A percentile compares a stretch with the other conserved stretches of the same genome.
Conservation (phyloP, 768 basidiomycete species). For the Auricularia sp. region DNA sequence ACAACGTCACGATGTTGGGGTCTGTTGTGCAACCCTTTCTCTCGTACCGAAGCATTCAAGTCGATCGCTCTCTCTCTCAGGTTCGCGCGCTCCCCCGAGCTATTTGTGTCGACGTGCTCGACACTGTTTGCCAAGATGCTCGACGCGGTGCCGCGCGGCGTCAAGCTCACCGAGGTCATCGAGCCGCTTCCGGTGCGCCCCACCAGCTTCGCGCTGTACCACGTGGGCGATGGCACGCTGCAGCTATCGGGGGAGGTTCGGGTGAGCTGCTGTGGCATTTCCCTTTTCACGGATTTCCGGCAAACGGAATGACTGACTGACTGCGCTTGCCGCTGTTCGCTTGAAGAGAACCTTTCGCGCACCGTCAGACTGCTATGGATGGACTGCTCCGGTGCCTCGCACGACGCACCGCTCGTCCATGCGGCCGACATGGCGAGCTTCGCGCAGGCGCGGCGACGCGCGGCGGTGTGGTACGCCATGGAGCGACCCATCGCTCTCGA, state of each 20-base stretch:
- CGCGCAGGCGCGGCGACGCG: background rate
- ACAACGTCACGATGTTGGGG: conserved; percentile 34
- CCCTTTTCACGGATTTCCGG: background rate
- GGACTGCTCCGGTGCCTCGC: background rate
- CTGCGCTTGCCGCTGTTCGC: background rate
- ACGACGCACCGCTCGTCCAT: background rate
- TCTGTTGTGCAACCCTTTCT: conserved; percentile 5
- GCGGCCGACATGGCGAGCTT: background rate
- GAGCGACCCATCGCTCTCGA: background rate
- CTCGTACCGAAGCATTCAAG: too few relatives aligned
- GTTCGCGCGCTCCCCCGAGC: conserved; percentile 14
- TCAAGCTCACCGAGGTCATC: conserved; percentile 33
- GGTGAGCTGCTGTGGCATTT: background rate
- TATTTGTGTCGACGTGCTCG: conserved; percentile 31
- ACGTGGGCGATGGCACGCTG: background rate
- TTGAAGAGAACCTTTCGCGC: background rate
- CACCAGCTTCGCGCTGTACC: too few relatives aligned
- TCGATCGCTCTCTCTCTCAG: background rate
- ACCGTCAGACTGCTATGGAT: background rate
- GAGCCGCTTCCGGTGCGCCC: background rate
- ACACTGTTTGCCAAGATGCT: conserved; percentile 35
- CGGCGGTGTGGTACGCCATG: background rate
- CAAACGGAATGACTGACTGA: background rate
- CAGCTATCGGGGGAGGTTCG: background rate
- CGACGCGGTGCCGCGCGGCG: conserved; percentile 35